These are phyloP conservation scores for Penicillium brasilianum DNA, from an alignment of 2,329 filamentous ascomycete species.

Conservation along the genomic window DNA sequence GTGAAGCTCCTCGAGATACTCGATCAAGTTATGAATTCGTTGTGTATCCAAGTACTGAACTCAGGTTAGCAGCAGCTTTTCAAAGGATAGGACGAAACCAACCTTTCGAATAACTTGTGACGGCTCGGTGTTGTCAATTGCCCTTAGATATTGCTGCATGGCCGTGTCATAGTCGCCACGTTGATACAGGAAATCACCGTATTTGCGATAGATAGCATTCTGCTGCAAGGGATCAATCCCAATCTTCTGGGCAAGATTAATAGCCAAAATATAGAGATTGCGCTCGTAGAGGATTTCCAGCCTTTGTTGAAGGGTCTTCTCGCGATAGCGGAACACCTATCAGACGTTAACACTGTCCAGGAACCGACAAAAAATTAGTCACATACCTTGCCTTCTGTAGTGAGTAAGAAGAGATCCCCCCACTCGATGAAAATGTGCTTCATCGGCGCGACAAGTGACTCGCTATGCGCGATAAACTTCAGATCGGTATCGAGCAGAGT, in stretches of 20 bases:
- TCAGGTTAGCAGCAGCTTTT: constrained; percentile 23
- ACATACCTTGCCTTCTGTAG: constrained; percentile 84
- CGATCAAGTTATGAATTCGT: constrained; percentile 94
- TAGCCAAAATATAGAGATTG: constrained; percentile 88
- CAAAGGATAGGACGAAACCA: constrained; percentile 7
- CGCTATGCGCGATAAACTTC: constrained; percentile 86
- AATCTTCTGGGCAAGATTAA: constrained; percentile 88
- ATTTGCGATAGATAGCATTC: constrained; percentile 89
- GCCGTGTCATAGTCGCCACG: constrained; percentile 95
- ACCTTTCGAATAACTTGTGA: constrained; percentile 95
- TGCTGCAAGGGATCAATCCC: constrained; percentile 80
- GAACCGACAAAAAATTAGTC: not conserved
- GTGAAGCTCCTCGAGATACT: constrained; percentile 94
- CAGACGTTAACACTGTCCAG: constrained; percentile 22
- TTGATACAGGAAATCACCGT: constrained; percentile 92
- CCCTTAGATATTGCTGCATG: constrained; percentile 98
- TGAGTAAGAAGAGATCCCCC: constrained; percentile 90
- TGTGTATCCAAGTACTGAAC: constrained; percentile 89
- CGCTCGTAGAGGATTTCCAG: constrained; percentile 92
- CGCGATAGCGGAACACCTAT: constrained; percentile 83
- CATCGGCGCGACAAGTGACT: constrained; percentile 80
- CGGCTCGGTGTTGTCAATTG: constrained; percentile 94
- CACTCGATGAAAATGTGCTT: constrained; percentile 83
- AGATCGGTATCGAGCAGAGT: constrained; percentile 90
- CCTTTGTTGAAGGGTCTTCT: constrained; percentile 87